Evolutionary conservation across 208 protist species (phyloP), one percentile per base, ranked within the genome.

Genomic region (Novymonas esmeraldas): DNA sequence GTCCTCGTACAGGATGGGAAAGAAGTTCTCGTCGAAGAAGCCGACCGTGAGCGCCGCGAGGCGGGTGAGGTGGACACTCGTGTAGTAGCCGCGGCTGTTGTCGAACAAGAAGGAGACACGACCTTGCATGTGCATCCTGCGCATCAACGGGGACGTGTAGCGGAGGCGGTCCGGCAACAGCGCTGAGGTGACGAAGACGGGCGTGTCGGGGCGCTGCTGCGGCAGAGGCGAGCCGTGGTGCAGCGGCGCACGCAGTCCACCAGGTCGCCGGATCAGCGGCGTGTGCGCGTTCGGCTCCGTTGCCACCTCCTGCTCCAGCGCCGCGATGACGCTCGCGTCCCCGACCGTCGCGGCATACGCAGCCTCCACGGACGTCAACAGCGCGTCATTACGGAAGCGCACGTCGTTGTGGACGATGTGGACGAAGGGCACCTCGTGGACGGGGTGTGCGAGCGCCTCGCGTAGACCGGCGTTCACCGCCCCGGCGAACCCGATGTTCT

Each of bases 11-110:
- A 78, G 70, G 29, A 56, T 65, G 33, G 80, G 78, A 28, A 76
- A 87, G 49, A 76, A 79, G 42, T 87, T 90, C 33, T 90, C 80
- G 56, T 90, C 80, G 38, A 84, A 80, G 69, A 76, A 85, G 33
- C 78, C 84, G 9, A 76, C 78, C 45, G 69, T 73, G 38, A 67
- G 38, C 14, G 87, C 52, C 1, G 79, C 79, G 7, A 84, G 70
- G 7, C 81, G 84, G 5, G 81, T 74, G 6, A 87, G 18, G 14
- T 71, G 58, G n/a, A 80, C 63, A 13, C 67, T 49, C 28, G 68
- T 65, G 41, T 66, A 54, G 22, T 72, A 63, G 18, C 28, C 39
- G 20, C 39, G 5, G 11, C 31, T 64, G 52, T 66, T 65, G 38
- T 79, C 51, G 49, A 90, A 81, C 2, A 63, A n/a, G 18, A 79